Base-by-base conservation (phyloP, 257 asterid genomes). In the Vinca minor region DNA sequence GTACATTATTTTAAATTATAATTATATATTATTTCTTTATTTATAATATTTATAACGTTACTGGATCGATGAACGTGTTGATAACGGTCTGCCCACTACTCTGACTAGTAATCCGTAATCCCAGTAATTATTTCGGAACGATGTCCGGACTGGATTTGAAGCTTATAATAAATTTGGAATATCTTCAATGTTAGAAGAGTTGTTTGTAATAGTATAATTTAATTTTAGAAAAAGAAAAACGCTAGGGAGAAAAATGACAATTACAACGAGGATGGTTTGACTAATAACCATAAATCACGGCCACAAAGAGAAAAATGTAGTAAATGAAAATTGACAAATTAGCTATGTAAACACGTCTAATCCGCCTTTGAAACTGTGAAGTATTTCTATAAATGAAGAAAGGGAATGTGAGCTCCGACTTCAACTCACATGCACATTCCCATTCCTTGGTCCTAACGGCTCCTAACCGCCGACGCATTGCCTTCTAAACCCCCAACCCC, bases 371-470 rank as follows among this genome's bases (percentile, higher is more conserved):
- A 71, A 71, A 64, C 44, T 26, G 66, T 63, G 38, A 49, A 46
- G 39, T 5, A 53, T 63, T 4, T 9, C 0, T n/a, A 8, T 39
- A 18, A n/a, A n/a, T n/a, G 29, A 14, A 67, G 47, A 38, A 17
- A 26, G 41, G 18, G 41, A 32, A 17, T 25, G 11, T 26, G 41
- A 36, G 20, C 32, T 35, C 29, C 26, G 59, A 32, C 23, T 62
- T 63, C 59, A 20, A 3, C 26, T 48, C 67, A 59, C 76, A 65
- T 71, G 67, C 68, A 47, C 34, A 39, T 61, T 41, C 59, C n/a
- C n/a, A n/a, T n/a, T n/a, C 66, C 71, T 71, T 71, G 62, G 41
- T 20, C 68, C 76, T 38, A 17, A 65, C 71, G 76, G 50, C 76
- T 71, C 64, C 63, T 11, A 65, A 71, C 69, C 72, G 64, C 44